Evolutionary conservation across 2,329 filamentous ascomycete genomes (phyloP).

Genomic region (Colletotrichum cereale): DNA sequence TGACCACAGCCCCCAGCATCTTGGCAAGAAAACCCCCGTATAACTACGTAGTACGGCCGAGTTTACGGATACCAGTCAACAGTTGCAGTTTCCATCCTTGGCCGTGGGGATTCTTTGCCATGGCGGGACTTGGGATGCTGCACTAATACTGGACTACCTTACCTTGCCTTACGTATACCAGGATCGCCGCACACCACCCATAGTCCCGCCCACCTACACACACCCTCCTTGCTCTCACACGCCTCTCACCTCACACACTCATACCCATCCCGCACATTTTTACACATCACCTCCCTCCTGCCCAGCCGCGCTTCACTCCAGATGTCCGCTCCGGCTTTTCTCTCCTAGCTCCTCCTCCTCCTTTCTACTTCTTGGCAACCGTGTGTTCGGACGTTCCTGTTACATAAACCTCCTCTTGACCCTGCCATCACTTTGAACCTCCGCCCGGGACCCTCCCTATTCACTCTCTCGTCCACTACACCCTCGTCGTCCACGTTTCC

Average conservation of each 20-base stretch:
- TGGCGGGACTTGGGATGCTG: constrained; percentile 29
- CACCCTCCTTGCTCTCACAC: neutral
- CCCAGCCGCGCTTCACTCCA: constrained; percentile 24
- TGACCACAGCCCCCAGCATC: constrained; percentile 10
- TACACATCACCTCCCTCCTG: constrained; percentile 30
- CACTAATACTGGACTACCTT: constrained; percentile 14
- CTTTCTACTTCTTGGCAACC: constrained; percentile 28
- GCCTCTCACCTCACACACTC: neutral
- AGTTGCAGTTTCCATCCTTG: neutral
- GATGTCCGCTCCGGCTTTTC: constrained; percentile 11
- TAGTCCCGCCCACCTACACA: neutral
- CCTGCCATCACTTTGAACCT: neutral
- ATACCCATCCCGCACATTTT: too few species aligned
- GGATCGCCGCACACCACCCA: constrained; percentile 14
- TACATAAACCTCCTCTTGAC: constrained; percentile 3
- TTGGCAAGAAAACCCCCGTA: constrained; percentile 29
- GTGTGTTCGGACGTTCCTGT: constrained; percentile 4
- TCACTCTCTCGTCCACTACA: neutral
- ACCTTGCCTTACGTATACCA: too few species aligned
- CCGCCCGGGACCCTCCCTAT: neutral
- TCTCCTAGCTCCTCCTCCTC: constrained; percentile 12
- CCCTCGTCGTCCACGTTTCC: neutral
- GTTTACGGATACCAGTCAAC: neutral
- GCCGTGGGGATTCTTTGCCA: constrained; percentile 16
- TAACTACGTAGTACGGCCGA: neutral